These are phyloP conservation scores for Arthrocladium fulminans DNA, from an alignment of 2,329 filamentous ascomycete genomes.

Conservation along the genomic window DNA sequence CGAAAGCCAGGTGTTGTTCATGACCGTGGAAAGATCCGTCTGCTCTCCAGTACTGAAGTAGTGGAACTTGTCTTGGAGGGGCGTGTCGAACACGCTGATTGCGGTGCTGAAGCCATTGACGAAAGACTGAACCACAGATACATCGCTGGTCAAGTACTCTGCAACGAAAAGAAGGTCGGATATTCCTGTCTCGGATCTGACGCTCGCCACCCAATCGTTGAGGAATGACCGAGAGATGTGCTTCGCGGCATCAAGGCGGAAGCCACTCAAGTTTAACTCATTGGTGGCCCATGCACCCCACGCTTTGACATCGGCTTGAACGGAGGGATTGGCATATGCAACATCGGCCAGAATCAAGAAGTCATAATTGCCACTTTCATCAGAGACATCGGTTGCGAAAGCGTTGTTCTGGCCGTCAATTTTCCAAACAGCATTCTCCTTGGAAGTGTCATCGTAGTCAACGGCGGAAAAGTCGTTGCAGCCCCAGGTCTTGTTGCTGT, in stretches of 20 bases:
- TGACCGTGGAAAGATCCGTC: slow-evolving; percentile 43
- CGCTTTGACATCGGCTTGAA: slow-evolving; percentile 53
- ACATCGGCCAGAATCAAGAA: slow-evolving; percentile 59
- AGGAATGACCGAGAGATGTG: slow-evolving; percentile 63
- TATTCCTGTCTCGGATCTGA: slow-evolving; percentile 31
- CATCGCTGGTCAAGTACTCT: slow-evolving; percentile 59
- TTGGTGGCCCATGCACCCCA: slow-evolving; percentile 62
- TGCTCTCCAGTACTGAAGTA: slow-evolving; percentile 46
- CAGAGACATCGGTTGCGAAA: slow-evolving; percentile 46
- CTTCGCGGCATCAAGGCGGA: slow-evolving; percentile 66
- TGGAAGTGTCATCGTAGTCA: slow-evolving; percentile 3
- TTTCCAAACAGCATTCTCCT: slow-evolving; percentile 2
- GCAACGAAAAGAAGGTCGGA: slow-evolving; percentile 55
- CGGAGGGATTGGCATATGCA: slow-evolving; percentile 56
- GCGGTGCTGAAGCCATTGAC: slow-evolving; percentile 50
- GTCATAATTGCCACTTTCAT: slow-evolving; percentile 50
- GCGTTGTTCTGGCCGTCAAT: slow-evolving; percentile 1
- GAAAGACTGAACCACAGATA: slow-evolving; percentile 48
- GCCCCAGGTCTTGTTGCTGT: slow-evolving; percentile 6
- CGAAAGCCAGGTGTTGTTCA: slow-evolving; percentile 2
- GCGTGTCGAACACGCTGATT: slow-evolving; percentile 57
- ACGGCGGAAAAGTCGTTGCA: slow-evolving; percentile 6
- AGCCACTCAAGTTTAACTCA: slow-evolving; percentile 53
- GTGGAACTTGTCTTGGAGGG: slow-evolving; percentile 61
- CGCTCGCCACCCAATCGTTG: slow-evolving; percentile 51